These are phyloP conservation scores for Astrothelium subdiscretum DNA, from an alignment of 495 filamentous ascomycete species.

Conservation along the genomic window DNA sequence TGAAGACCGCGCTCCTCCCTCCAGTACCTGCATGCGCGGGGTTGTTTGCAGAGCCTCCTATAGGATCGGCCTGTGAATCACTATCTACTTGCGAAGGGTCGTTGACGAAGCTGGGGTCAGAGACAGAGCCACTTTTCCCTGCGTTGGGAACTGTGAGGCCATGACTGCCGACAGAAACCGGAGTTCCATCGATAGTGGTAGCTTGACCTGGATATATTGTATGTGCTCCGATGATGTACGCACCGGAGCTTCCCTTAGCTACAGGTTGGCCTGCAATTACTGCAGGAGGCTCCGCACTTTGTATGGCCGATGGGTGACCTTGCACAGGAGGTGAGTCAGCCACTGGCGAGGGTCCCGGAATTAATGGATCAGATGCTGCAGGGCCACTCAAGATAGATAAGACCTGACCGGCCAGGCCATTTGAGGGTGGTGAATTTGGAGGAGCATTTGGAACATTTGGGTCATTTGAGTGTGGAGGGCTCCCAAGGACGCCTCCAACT, in stretches of 20 bases:
- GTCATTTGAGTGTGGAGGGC: too few relatives aligned
- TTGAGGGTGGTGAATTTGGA: neutral
- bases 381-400: neutral
- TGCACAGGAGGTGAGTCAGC: neutral
- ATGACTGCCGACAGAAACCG: neutral
- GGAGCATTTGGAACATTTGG: neutral
- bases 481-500: neutral
- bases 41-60: neutral
- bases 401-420: neutral
- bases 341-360: neutral
- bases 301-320: neutral
- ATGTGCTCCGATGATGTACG: neutral
- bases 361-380: neutral
- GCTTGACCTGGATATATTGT: neutral
- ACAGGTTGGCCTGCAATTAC: neutral
- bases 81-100: too few relatives aligned
- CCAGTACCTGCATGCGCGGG: neutral
- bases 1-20: neutral
- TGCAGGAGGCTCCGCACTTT: neutral
- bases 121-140: neutral
- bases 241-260: neutral
- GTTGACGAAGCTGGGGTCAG: neutral
- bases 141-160: neutral
- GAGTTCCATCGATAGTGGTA: neutral
- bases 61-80: neutral